These are phyloP conservation scores for Penicillium silybi DNA, from an alignment of 495 filamentous ascomycete species.

Conservation along the genomic window DNA sequence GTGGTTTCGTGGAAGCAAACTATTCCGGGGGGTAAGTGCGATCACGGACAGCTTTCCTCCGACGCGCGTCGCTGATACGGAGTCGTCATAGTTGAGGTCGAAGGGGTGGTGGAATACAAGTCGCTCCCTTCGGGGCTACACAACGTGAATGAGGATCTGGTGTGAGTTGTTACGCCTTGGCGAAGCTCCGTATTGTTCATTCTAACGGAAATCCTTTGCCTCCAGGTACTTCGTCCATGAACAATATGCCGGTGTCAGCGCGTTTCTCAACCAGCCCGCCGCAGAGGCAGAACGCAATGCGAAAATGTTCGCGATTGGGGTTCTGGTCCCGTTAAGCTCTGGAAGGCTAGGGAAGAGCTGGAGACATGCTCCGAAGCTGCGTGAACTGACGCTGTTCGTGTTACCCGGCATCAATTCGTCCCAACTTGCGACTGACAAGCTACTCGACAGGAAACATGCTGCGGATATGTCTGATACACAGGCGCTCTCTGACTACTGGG, in stretches of 20 bases:
- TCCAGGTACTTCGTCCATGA: constrained; percentile 81
- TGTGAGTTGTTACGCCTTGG: constrained; percentile 44
- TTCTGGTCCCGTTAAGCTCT: constrained; percentile 79
- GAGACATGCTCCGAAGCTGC: constrained; percentile 76
- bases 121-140: constrained; percentile 89
- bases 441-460: constrained; percentile 29
- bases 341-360: constrained; percentile 85
- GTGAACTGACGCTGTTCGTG: constrained; percentile 66
- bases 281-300: constrained; percentile 78
- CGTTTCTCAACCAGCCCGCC: constrained; percentile 82
- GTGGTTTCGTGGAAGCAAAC: constrained; percentile 84
- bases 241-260: constrained; percentile 82
- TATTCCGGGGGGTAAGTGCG: constrained; percentile 51
- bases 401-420: not conserved
- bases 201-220: constrained; percentile 1
- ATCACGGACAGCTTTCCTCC: not conserved
- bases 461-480: constrained; percentile 46
- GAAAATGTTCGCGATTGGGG: constrained; percentile 85
- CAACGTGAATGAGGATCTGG: constrained; percentile 79
- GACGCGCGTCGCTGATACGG: constrained; percentile 18
- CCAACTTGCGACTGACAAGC: constrained; percentile 6
- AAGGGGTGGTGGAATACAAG: constrained; percentile 92
- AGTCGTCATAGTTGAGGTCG: constrained; percentile 62
- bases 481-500: constrained; percentile 76
- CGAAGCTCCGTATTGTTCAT: not conserved